Percentiles rank a stretch among this genome's conserved stretches.
Conservation (phyloP, 2,329 filamentous ascomycete species). For the Apiospora sp. region DNA sequence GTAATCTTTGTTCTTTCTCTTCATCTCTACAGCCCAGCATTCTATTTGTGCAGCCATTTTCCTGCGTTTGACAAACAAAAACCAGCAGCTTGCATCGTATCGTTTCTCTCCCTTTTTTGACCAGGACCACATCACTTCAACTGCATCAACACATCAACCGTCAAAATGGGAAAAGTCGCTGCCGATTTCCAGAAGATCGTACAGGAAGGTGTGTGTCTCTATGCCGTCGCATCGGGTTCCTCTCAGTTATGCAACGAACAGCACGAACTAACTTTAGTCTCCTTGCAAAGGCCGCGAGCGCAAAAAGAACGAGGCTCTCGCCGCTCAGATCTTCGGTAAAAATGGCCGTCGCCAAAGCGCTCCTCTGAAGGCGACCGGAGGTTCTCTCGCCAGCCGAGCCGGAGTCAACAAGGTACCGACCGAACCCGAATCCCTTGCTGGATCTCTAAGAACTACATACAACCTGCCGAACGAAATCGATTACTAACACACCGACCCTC, state of each 20-base stretch:
- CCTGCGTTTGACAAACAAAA: neutral
- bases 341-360: conserved; percentile 66
- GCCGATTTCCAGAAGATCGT: conserved; percentile 64
- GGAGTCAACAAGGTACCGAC: conserved; percentile 73
- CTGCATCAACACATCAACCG: neutral
- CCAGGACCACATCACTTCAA: neutral
- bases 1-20: neutral
- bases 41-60: neutral
- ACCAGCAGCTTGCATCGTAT: neutral
- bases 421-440: neutral
- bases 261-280: neutral
- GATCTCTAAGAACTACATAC: conserved; percentile 19
- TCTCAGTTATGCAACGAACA: neutral
- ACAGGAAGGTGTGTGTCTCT: conserved; percentile 51
- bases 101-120: neutral
- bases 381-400: conserved; percentile 74
- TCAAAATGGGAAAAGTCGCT: conserved; percentile 53
- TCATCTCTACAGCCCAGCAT: neutral
- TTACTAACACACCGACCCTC: conserved; percentile 32
- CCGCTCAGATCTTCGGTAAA: conserved; percentile 73
- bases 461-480: conserved; percentile 30
- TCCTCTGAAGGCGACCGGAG: conserved; percentile 56
- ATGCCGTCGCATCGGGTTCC: neutral
- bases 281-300: conserved; percentile 64
- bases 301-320: conserved; percentile 76